phyloP scores from a whole-genome alignment of 164 flowering plant genomes.

The grape (Vitis vinifera) region DNA sequence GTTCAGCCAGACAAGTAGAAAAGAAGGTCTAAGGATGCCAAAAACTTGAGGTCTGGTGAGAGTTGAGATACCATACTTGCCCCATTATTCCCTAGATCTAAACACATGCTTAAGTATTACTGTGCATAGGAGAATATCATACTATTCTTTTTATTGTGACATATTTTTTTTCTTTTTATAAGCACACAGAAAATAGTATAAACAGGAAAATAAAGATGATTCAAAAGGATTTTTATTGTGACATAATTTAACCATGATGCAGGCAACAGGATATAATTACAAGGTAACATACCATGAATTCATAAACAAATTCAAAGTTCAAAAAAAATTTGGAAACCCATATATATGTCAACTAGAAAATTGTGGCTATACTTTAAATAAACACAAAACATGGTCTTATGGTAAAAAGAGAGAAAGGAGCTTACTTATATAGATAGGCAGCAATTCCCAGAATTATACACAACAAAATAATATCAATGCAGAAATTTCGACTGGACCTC shows the following conservation, averaged over 20 bases:
- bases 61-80: neutral
- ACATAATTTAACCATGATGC: no score
- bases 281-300: no score
- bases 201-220: no score
- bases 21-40: neutral
- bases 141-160: neutral
- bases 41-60: neutral
- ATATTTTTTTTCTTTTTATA: no score
- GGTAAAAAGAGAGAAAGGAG: constrained; percentile 1
- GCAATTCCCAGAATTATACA: constrained; percentile 90
- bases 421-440: constrained; percentile 96
- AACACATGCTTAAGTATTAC: neutral
- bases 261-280: no score
- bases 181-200: no score
- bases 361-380: no score
- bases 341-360: no score
- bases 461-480: constrained; percentile 86
- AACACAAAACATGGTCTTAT: neutral
- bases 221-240: no score
- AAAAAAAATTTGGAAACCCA: no score
- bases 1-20: no score
- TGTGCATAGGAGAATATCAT: neutral
- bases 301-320: no score
- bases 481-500: constrained; percentile 92
- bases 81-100: neutral